Conservation (phyloP, 2,329 filamentous ascomycete genomes). For the Phoma sp. region DNA sequence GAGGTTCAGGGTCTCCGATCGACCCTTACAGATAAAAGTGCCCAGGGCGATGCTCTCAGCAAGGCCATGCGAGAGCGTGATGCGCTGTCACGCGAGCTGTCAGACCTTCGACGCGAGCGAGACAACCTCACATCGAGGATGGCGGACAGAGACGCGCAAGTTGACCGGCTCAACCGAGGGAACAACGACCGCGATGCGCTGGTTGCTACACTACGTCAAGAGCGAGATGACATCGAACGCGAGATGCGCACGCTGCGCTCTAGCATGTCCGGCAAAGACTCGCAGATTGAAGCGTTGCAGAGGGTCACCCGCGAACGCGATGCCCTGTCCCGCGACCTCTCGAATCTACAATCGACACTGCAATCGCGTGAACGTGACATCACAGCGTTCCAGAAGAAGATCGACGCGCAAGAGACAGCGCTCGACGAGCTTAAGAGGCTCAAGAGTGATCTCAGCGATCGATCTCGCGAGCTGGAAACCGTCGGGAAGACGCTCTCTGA, state of each 20-base stretch:
- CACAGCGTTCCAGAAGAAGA: slow-evolving; percentile 37
- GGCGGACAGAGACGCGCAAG: slow-evolving; percentile 38
- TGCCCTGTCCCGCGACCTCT: slow-evolving; percentile 37
- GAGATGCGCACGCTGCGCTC: slow-evolving; percentile 35
- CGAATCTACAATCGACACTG: slow-evolving; percentile 37
- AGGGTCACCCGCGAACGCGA: slow-evolving; percentile 44
- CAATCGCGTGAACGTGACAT: slow-evolving; percentile 44
- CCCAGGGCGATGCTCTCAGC: slow-evolving; percentile 41
- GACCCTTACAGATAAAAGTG: slow-evolving; percentile 37
- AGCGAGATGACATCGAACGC: slow-evolving; percentile 31
- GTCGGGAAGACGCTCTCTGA: slow-evolving; percentile 45
- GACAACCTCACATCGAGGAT: slow-evolving; percentile 36
- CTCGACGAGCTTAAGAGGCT: slow-evolving; percentile 41
- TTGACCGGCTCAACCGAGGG: slow-evolving; percentile 37
- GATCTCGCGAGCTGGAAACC: slow-evolving; percentile 45
- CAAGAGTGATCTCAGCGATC: slow-evolving; percentile 38
- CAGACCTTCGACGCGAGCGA: slow-evolving; percentile 40
- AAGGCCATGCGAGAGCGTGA: slow-evolving; percentile 39
- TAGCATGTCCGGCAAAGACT: slow-evolving; percentile 39
- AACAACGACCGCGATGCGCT: slow-evolving; percentile 39
- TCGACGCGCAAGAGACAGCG: slow-evolving; percentile 37
- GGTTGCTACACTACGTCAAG: slow-evolving; percentile 38
- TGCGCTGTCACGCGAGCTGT: slow-evolving; percentile 34
- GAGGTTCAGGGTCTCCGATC: slow-evolving; percentile 40
- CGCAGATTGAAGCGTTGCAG: slow-evolving; percentile 46